Percentiles rank a stretch among this genome's conserved stretches.
phyloP scores from a whole-genome alignment of 495 filamentous ascomycete genomes.

The Penicillium herquei region DNA sequence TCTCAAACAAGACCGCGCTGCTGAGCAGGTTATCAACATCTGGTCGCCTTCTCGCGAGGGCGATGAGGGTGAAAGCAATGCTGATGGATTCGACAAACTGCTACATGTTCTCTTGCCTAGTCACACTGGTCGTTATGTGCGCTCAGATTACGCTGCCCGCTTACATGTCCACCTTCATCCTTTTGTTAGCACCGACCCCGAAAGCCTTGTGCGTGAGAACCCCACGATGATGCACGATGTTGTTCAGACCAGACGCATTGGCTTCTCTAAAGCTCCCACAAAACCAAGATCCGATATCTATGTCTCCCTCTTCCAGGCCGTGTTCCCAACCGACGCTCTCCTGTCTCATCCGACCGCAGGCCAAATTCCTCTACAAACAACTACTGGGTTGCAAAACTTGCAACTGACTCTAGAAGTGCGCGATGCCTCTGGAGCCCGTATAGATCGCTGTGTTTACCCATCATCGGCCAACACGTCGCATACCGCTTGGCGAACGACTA shows the following conservation, averaged over 20 bases:
- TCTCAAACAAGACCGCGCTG: slow-evolving; percentile 71
- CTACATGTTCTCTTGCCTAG: slow-evolving; percentile 73
- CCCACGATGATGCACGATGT: slow-evolving; percentile 85
- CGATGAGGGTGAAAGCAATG: slow-evolving; percentile 49
- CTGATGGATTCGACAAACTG: slow-evolving; percentile 72
- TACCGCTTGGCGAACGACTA: slow-evolving; percentile 85
- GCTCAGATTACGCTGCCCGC: slow-evolving; percentile 65
- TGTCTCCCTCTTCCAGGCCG: slow-evolving; percentile 73
- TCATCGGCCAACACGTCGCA: slow-evolving; percentile 72
- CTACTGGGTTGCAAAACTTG: slow-evolving; percentile 66
- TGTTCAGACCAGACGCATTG: slow-evolving; percentile 77
- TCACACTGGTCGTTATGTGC: slow-evolving; percentile 67
- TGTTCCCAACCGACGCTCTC: slow-evolving; percentile 71
- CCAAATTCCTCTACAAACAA: slow-evolving; percentile 63
- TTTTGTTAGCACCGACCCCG: slow-evolving; percentile 73
- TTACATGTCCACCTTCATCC: slow-evolving; percentile 74
- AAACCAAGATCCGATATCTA: slow-evolving; percentile 92
- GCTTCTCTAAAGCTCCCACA: slow-evolving; percentile 91
- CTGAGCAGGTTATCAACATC: slow-evolving; percentile 74
- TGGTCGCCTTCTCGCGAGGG: slow-evolving; percentile 67
- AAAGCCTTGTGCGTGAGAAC: slow-evolving; percentile 75
- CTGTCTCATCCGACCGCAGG: slow-evolving; percentile 78
- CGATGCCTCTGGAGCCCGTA: slow-evolving; percentile 68
- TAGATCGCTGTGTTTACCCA: slow-evolving; percentile 83
- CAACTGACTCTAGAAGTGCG: slow-evolving; percentile 90